Percentiles rank a stretch among this genome's conserved stretches.
Conservation (phyloP, 2,329 filamentous ascomycete species). For the Phaeophleospora eucalypticola region DNA sequence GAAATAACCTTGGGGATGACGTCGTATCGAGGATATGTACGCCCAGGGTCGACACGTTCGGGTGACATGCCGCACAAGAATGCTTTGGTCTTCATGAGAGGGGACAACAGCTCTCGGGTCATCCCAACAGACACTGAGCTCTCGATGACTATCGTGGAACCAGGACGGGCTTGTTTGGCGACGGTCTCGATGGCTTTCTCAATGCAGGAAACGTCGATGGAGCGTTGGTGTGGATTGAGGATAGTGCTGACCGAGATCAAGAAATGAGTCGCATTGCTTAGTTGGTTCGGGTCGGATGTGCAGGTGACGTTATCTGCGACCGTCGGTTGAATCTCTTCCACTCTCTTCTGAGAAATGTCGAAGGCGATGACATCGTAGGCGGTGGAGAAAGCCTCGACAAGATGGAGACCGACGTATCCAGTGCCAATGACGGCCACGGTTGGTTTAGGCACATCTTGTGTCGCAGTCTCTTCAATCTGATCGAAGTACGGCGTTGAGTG, state of each 20-base stretch:
- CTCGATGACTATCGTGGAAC: conserved; percentile 9
- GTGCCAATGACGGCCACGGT: conserved; percentile 7
- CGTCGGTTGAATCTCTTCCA: conserved; percentile 1
- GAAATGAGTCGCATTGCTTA: conserved; percentile 5
- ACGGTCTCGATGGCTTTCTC: conserved; percentile 5
- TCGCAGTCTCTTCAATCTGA: too few relatives aligned
- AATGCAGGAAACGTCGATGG: conserved; percentile 7
- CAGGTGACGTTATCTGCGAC: neutral
- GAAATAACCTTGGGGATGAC: conserved; percentile 13
- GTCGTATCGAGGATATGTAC: conserved; percentile 2
- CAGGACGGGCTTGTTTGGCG: conserved; percentile 3
- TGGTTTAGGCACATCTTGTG: neutral
- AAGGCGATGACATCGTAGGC: conserved; percentile 8
- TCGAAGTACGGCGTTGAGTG: too few relatives aligned
- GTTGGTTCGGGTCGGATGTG: conserved; percentile 2
- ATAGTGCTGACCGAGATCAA: conserved; percentile 8
- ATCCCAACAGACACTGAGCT: conserved; percentile 10
- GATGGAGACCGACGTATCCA: conserved; percentile 9
- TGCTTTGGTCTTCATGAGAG: neutral
- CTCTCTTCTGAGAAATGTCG: conserved; percentile 5
- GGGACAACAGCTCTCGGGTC: conserved; percentile 6
- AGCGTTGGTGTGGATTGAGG: neutral
- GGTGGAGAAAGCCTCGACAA: conserved; percentile 8
- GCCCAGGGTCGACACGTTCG: conserved; percentile 10
- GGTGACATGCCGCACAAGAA: conserved; percentile 11